Base-by-base conservation (phyloP, 768 basidiomycete species). In the Phaeolepiota aurea region DNA sequence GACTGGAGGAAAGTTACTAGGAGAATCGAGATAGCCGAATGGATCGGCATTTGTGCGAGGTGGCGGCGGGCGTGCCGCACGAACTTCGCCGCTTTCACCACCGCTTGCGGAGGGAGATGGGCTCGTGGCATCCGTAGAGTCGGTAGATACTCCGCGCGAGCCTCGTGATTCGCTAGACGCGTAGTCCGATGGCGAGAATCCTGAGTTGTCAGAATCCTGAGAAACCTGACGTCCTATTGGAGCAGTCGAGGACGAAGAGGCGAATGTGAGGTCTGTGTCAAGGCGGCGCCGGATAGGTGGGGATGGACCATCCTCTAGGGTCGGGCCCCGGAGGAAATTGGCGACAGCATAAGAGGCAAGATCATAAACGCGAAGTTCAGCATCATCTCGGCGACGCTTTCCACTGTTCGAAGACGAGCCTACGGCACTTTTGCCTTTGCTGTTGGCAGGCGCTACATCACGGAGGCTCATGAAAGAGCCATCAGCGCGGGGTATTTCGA, bases 401-500 rank as follows among this genome's bases (percentile, higher is more conserved):
- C 66, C 71, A 42, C 50, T 51, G 35, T 38, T 51, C 2, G 49
- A 40, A 13, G 45, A 43, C 11, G 43, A 38, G 15, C 45, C 44
- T 4, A 52, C 43, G 1, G 56, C 34, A 40, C 59, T 57, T 52
- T 82, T 82, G 0, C 79, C 81, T 50, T 81, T 82, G 58, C 61
- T 68, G 14, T 69, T 69, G 5, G 62, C 59, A 1, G 62, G 53
- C 2, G 71, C 65, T 53, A 79, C 75, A 48, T 81, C 73, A 32
- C 62, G 62, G 15, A 88, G 67, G 40, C 76, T 76, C 1, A 76
- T 81, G 56, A 71, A 87, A 3, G 72, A 67, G 11, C 69, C 76
- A 32, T 71, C 71, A 9, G 47, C 52, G 10, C 55, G 61, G 13
- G 84, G 83, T 4, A 67, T 51, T 53, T 86, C 84, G 40, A 90